Percentiles rank a stretch among this genome's conserved stretches.
phyloP scores from a whole-genome alignment of 1,284 basidiomycete genomes.

The Apiotrichum brassicae region DNA sequence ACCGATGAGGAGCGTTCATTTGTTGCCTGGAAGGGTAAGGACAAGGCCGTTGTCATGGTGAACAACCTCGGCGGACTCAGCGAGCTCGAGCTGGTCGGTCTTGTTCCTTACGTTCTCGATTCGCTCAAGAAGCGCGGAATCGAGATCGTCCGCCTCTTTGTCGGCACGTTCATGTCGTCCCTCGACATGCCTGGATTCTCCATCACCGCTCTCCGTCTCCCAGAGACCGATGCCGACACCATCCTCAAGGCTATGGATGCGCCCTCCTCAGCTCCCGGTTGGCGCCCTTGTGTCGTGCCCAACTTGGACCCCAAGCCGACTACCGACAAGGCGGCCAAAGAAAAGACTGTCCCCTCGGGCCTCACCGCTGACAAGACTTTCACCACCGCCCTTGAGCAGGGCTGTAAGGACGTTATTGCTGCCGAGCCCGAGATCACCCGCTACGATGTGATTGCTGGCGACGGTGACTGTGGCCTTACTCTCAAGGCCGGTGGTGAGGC shows the following conservation, averaged over 20 bases:
- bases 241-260: constrained; percentile 74
- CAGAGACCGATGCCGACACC: constrained; percentile 50
- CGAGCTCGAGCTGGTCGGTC: constrained; percentile 72
- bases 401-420: constrained; percentile 62
- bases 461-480: constrained; percentile 68
- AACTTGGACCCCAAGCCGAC: constrained; percentile 8
- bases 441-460: constrained; percentile 66
- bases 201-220: constrained; percentile 75
- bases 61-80: constrained; percentile 66
- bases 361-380: constrained; percentile 19
- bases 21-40: constrained; percentile 64
- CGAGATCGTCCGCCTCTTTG: constrained; percentile 58
- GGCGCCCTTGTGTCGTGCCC: constrained; percentile 47
- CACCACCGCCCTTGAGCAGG: constrained; percentile 53
- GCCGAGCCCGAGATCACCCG: constrained; percentile 83
- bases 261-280: constrained; percentile 66
- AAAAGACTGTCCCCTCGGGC: not conserved
- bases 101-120: constrained; percentile 46
- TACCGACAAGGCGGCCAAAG: not conserved
- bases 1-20: constrained; percentile 77
- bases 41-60: constrained; percentile 53
- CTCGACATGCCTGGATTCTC: constrained; percentile 94
- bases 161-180: constrained; percentile 84
- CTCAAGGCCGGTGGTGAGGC: constrained; percentile 65
- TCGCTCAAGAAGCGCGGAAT: constrained; percentile 57